Evolutionary conservation across 73 alveolate species (phyloP), one percentile per base, ranked within the genome.

Genomic region (Paramecium primaurelia): DNA sequence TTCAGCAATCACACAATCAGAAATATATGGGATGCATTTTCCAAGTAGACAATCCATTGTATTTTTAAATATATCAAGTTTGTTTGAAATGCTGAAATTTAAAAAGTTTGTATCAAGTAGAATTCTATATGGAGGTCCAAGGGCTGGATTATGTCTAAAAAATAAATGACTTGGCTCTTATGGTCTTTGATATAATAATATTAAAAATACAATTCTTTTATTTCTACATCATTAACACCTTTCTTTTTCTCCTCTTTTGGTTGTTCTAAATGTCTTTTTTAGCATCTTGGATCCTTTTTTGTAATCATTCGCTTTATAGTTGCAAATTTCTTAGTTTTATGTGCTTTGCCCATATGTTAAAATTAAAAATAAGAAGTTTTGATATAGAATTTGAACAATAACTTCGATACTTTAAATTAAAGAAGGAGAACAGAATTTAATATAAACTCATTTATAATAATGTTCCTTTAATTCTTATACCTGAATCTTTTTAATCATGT

Each of bases 1-100:
- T 96, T 98, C 99, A 20, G 99, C 99, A 37, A 98, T 96, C 37
- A 98, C 99, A 77, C 99, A 99, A 93, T 99, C 99, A 8, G 99
- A 96, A 16, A 99, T 96, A 89, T 98, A 97, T 1, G 99, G 99
- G 64, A 99, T 96, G 69, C 99, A 97, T 91, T 99, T 99, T 9
- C 99, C 99, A 59, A 99, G 95, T 59, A 99, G 71, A 90, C 99
- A 98, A 92, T 99, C 99, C 99, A 99, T 98, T 96, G 99, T 95
- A 36, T 98, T 93, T 86, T 98, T 95, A 92, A 99, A 96, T 42
- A 99, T 97, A 86, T 99, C 99, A 11, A 99, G 97, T 96, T 99
- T 99, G 95, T 98, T 95, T 93, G 97, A 98, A 92, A 99, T 99
- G 86, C 99, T 96, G 96, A 98, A 98, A 97, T 99, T 99, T 86